Conservation (phyloP, 2,329 filamentous ascomycete genomes). For the Fusarium oxysporum region DNA sequence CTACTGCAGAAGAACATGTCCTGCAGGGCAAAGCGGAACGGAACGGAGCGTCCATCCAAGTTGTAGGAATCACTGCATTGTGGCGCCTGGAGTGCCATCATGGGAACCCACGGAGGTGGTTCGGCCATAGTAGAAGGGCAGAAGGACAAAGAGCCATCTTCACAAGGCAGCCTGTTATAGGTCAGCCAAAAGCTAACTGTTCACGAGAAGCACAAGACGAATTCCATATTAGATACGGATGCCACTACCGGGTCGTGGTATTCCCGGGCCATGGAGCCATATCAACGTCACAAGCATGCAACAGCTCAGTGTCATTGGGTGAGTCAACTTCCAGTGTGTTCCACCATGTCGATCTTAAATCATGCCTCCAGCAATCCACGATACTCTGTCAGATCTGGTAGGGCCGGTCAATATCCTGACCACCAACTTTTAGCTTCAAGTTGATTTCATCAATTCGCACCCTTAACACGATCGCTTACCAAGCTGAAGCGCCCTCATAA, state of each 20-base stretch:
- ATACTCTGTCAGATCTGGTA: slow-evolving; percentile 5
- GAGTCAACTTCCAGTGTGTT: neutral
- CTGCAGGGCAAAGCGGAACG: neutral
- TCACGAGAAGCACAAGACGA: neutral
- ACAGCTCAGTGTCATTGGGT: neutral
- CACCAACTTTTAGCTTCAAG: slow-evolving; percentile 14
- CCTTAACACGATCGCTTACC: neutral
- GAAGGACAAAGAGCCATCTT: neutral
- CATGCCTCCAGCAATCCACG: neutral
- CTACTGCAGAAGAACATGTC: neutral
- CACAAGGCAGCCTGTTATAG: slow-evolving; percentile 11
- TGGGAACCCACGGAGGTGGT: neutral
- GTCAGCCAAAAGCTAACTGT: neutral
- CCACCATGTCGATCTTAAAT: slow-evolving; percentile 3
- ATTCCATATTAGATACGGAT: neutral
- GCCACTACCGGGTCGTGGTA: neutral
- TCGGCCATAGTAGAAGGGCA: neutral
- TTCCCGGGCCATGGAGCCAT: slow-evolving; percentile 14
- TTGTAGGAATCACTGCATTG: slow-evolving; percentile 2
- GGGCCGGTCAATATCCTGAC: slow-evolving; percentile 8
- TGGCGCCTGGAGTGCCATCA: slow-evolving; percentile 4
- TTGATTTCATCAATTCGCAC: slow-evolving; percentile 27
- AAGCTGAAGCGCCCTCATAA: neutral
- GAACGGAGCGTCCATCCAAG: slow-evolving; percentile 4
- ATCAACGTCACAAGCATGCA: slow-evolving; percentile 26